Evolutionary conservation across 768 basidiomycete species (phyloP).

Genomic region (Lactarius evosmus): DNA sequence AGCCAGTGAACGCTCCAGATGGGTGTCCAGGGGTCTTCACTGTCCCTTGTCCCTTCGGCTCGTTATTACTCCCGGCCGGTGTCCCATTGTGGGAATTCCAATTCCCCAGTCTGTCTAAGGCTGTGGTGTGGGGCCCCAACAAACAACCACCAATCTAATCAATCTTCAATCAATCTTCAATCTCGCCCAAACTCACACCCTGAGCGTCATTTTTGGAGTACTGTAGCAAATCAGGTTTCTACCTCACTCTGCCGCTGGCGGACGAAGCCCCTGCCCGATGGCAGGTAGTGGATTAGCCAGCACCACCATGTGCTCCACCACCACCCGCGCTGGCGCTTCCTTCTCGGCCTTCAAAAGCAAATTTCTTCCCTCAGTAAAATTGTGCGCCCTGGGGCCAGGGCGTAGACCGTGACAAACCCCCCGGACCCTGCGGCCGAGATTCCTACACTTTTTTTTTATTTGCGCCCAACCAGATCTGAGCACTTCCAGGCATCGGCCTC

Average conservation of each 20-base stretch:
- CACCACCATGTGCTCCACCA: slow-evolving; percentile 1
- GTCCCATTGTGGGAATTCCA: background rate
- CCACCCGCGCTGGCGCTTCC: background rate
- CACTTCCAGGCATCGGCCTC: background rate
- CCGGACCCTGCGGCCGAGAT: slow-evolving; percentile 10
- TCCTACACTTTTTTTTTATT: background rate
- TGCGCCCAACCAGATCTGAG: background rate
- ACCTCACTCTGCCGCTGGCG: background rate
- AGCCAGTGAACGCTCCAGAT: background rate
- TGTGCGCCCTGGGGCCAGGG: slow-evolving; percentile 3
- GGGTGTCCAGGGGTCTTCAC: slow-evolving; percentile 21
- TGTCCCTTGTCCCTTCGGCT: slow-evolving; percentile 4
- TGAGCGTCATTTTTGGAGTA: background rate
- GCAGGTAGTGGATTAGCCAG: background rate
- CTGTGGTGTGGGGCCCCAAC: slow-evolving; percentile 12
- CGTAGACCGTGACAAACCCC: background rate
- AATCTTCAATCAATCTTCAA: slow-evolving; percentile 1
- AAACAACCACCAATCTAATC: slow-evolving; percentile 8
- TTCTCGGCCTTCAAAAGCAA: slow-evolving; percentile 7
- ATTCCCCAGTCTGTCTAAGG: background rate
- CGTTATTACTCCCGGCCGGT: slow-evolving; percentile 12
- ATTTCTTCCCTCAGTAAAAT: background rate
- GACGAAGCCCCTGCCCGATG: background rate
- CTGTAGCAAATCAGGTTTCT: background rate
- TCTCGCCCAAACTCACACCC: background rate